Evolutionary conservation across 179 eudicot species (phyloP), one percentile per base, ranked within the genome.

Genomic region (Sideroxylon spinosum): DNA sequence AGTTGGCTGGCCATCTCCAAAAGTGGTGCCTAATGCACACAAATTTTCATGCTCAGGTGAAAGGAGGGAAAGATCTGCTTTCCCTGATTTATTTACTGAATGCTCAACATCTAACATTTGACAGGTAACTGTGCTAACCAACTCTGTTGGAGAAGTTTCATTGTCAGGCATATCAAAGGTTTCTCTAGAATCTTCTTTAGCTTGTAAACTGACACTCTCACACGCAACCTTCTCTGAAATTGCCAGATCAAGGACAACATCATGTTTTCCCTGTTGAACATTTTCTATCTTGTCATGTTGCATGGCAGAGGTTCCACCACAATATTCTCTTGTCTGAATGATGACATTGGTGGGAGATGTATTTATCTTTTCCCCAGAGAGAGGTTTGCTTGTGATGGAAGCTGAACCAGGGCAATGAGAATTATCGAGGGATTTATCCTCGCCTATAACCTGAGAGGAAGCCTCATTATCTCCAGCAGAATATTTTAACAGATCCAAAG

Each of bases 11-110:
- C 49, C 73, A 53, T 67, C 73, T 52, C 11, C 55, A 70, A 55
- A 64, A 78, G 77, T 79, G 52, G 81, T 29, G n/a, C 63, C 76
- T 29, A 78, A 76, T 7, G 77, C 56, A 86, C 71, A 76, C 12
- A 76, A 64, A 55, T 66, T 59, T 23, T 74, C 79, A 32, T 60
- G 57, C 22, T 74, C 78, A 23, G 81, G 44, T 49, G 77, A 73
- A 76, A 75, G 6, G 22, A 55, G 64, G 26, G 52, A 63, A 3
- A 19, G 57, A 49, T 70, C 66, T 49, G 68, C 65, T 59, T 72
- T 79, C 25, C 62, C 63, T 1, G 71, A 80, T 67, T 84, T 79
- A 74, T 76, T 78, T 16, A 46, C 61, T 50, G 29, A 75, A 68
- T 68, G 67, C 61, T 60, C 81, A 63, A 26, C 82, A 78, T 77